Conservation (phyloP, 139 green algal genomes). For the Micractinium conductrix region DNA sequence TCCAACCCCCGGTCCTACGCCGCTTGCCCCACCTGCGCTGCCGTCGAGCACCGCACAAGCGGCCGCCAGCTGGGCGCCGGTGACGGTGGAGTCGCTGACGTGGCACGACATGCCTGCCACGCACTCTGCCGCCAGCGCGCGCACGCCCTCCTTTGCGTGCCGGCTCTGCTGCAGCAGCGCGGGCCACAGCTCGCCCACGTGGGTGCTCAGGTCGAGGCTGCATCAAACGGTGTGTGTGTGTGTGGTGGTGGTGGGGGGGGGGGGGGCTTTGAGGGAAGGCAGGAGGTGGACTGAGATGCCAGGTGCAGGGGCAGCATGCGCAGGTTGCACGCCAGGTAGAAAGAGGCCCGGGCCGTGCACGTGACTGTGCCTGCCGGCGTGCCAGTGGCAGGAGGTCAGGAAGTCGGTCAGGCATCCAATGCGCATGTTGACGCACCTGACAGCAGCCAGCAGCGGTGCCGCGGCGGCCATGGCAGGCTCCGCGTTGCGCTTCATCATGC, state of each 20-base stretch:
- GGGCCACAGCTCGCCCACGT: slow-evolving; percentile 58
- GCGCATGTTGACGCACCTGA: neutral
- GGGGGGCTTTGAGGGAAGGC: too few relatives aligned
- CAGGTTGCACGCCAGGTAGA: too few relatives aligned
- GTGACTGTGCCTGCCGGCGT: too few relatives aligned
- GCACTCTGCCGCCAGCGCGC: slow-evolving; percentile 47
- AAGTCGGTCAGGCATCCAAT: too few relatives aligned
- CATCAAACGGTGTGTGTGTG: neutral
- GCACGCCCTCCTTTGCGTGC: slow-evolving; percentile 65
- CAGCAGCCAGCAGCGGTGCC: slow-evolving; percentile 33
- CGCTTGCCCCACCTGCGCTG: slow-evolving; percentile 23
- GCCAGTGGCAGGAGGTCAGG: too few relatives aligned
- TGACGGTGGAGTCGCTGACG: slow-evolving; percentile 39
- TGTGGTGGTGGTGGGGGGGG: neutral
- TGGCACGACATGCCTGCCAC: slow-evolving; percentile 52
- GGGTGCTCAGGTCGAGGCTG: slow-evolving; percentile 54
- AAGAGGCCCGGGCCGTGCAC: too few relatives aligned
- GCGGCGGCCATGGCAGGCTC: slow-evolving; percentile 67
- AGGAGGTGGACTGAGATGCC: too few relatives aligned
- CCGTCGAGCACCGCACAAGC: slow-evolving; percentile 64
- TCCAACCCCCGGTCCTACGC: too few relatives aligned
- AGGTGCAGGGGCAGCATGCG: too few relatives aligned
- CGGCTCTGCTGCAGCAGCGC: slow-evolving; percentile 70
- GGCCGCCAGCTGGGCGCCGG: slow-evolving; percentile 42
- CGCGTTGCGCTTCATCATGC: slow-evolving; percentile 74